A percentile compares a stretch with the other conserved stretches of the same genome.
Evolutionary conservation across 2,329 filamentous ascomycete genomes (phyloP).

Genomic region (Fusarium temperatum): DNA sequence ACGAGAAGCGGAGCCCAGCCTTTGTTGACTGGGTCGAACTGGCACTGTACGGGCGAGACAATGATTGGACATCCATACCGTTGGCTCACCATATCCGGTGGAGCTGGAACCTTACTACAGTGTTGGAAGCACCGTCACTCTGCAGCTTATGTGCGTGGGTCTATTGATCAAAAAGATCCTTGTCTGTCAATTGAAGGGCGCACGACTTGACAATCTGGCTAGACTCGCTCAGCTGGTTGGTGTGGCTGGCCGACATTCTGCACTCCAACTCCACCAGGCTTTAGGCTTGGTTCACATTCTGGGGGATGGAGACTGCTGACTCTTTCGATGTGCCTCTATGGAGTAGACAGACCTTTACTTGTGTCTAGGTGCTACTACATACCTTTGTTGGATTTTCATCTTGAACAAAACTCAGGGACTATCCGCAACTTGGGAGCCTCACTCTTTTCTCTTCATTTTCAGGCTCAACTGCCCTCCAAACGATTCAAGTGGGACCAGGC

Average conservation of each 20-base stretch:
- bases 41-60: conserved; percentile 25
- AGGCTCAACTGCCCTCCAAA: conserved; percentile 5
- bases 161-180: conserved; percentile 29
- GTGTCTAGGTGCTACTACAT: background rate
- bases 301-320: conserved; percentile 25
- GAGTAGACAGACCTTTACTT: conserved; percentile 12
- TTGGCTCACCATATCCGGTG: background rate
- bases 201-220: conserved; percentile 39
- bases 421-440: conserved; percentile 18
- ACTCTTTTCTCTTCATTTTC: conserved; percentile 16
- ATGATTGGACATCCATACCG: conserved; percentile 6
- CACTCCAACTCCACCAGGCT: conserved; percentile 24
- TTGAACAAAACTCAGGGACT: conserved; percentile 41
- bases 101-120: conserved; percentile 20
- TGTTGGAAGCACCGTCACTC: conserved; percentile 21
- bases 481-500: conserved; percentile 22
- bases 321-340: conserved; percentile 13
- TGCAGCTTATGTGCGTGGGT: conserved; percentile 17
- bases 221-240: conserved; percentile 33
- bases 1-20: conserved; percentile 42
- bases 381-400: conserved; percentile 2
- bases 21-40: background rate
- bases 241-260: conserved; percentile 31
- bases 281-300: conserved; percentile 10
- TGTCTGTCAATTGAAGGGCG: conserved; percentile 45